Evolutionary conservation across 176 grass and related monocot species (phyloP).

Genomic region (Neostapfia colusana): DNA sequence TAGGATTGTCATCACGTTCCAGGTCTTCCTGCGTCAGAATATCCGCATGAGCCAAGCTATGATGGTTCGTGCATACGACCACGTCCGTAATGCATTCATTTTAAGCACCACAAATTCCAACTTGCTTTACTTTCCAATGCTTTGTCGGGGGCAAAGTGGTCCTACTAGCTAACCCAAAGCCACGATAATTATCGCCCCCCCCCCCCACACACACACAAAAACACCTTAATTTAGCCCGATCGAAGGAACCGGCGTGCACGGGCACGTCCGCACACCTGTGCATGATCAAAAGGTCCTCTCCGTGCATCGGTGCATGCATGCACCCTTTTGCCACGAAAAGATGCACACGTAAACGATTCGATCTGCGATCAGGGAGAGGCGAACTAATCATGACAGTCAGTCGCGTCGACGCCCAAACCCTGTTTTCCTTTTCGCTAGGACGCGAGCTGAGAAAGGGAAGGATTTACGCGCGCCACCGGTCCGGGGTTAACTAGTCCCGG

Average conservation of each 20-base stretch:
- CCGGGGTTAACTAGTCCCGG: slow-evolving; percentile 32
- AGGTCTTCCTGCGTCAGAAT: not conserved
- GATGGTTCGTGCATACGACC: slow-evolving; percentile 24
- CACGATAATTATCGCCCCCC: slow-evolving; percentile 40
- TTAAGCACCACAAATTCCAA: slow-evolving; percentile 50
- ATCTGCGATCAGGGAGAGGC: not conserved
- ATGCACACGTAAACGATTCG: slow-evolving; percentile 35
- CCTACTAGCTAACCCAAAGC: slow-evolving; percentile 13
- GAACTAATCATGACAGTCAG: slow-evolving; percentile 30
- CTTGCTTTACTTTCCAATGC: slow-evolving; percentile 31
- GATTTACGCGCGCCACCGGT: not conserved
- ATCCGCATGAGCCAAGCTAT: slow-evolving; percentile 27
- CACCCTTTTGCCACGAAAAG: slow-evolving; percentile 54
- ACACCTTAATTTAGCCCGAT: too few relatives aligned
- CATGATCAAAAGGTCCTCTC: slow-evolving; percentile 40
- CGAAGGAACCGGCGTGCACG: slow-evolving; percentile 26
- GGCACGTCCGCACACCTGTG: slow-evolving; percentile 31
- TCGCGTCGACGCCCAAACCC: slow-evolving; percentile 18
- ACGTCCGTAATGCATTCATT: not conserved
- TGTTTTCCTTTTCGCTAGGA: slow-evolving; percentile 7
- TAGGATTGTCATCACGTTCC: slow-evolving; percentile 8
- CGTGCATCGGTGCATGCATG: slow-evolving; percentile 43
- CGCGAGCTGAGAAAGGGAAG: slow-evolving; percentile 29
- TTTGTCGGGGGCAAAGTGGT: slow-evolving; percentile 49
- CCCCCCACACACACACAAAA: too few relatives aligned